phyloP scores from a whole-genome alignment of 2,329 filamentous ascomycete genomes.

The Diplocarpon mali region DNA sequence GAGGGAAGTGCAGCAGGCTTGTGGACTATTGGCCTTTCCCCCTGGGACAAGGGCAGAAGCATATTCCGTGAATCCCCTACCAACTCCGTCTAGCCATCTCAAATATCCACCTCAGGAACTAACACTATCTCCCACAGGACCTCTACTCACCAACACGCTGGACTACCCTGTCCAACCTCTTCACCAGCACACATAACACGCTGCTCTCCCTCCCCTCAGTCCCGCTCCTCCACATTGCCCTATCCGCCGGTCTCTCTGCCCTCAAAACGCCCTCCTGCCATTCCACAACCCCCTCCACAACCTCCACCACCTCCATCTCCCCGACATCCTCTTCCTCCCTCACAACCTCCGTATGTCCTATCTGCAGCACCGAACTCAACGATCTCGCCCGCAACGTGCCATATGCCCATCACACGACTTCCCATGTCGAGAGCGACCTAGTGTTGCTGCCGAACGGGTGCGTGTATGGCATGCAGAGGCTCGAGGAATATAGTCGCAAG shows the following conservation, averaged over 20 bases:
- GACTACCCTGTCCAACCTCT: constrained; percentile 65
- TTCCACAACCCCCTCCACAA: constrained; percentile 31
- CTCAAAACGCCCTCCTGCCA: constrained; percentile 95
- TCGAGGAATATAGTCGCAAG: constrained; percentile 71
- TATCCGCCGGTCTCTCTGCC: constrained; percentile 83
- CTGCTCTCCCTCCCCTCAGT: constrained; percentile 73
- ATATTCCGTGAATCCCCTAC: constrained; percentile 29
- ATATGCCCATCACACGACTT: constrained; percentile 92
- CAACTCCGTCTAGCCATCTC: neutral
- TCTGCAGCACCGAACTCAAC: constrained; percentile 92
- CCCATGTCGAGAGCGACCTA: constrained; percentile 78
- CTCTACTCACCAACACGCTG: constrained; percentile 69
- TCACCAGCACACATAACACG: constrained; percentile 75
- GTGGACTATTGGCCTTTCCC: constrained; percentile 68
- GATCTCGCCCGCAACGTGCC: constrained; percentile 80
- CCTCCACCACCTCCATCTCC: constrained; percentile 21
- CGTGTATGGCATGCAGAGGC: constrained; percentile 66
- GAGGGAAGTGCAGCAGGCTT: constrained; percentile 58
- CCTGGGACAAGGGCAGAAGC: constrained; percentile 49
- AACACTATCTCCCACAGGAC: constrained; percentile 33
- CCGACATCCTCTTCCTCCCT: constrained; percentile 25
- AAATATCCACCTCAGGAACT: constrained; percentile 1
- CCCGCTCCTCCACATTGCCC: constrained; percentile 80
- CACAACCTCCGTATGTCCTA: constrained; percentile 70
- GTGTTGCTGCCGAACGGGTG: constrained; percentile 79